Base-by-base conservation (phyloP, 305 asterid genomes). In the Fraxinus dipetala region DNA sequence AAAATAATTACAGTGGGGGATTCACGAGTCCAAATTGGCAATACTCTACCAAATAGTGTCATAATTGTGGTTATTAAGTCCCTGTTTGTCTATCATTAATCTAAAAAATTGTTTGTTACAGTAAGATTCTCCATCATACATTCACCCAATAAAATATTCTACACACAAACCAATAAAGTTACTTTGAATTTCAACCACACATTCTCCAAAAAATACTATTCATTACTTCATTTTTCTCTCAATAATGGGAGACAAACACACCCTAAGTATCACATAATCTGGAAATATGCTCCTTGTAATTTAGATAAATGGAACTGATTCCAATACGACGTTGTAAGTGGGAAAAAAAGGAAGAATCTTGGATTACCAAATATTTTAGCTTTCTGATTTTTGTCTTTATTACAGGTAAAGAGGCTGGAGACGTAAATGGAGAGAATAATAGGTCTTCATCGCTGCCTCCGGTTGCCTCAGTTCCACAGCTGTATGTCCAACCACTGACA, bases 351-450 rank as follows among this genome's bases (percentile, higher is more conserved):
- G n/a, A 63, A 13, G 2, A 30, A 30, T 31, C 43, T 69, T 69
- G 38, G 75, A 13, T 69, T 31, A 31, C 20, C 20, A 31, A 11
- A 67, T 31, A 70, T 31, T 31, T 70, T 30, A 75, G 35, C 59
- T 81, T 81, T 76, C 81, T 90, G 74, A 89, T 83, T 80, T 78
- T 76, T 83, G 72, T 80, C 80, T 77, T 81, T 85, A 77, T 86
- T 79, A 82, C 90, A 93, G 98, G 97, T 89, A 88, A 82, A 75
- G 93, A 85, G 82, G 83, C 87, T 78, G 92, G 91, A 75, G 85
- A 85, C 84, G 81, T 86, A 86, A 85, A 85, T 84, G 94, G 88
- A 75, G 82, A 79, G 78, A 83, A 87, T 80, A 87, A 88, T 87
- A 87, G 85, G 87, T 88, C 93, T 73, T 83, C 88, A 78, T 80